Conservation (phyloP, 1,139 yeast species). For the Neolecta irregularis region DNA sequence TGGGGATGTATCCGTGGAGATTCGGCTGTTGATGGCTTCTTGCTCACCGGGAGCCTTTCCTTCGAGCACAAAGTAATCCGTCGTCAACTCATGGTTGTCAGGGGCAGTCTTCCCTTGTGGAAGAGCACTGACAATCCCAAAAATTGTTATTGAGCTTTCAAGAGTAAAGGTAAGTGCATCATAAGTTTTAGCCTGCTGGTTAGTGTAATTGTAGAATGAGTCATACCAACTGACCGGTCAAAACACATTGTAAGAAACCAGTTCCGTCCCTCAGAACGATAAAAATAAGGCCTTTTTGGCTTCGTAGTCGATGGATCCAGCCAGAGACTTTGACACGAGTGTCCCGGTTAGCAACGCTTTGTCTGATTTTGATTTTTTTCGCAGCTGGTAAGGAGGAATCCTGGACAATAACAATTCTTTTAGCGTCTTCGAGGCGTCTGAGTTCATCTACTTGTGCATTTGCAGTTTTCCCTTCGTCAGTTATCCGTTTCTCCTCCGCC, state of each 20-base stretch:
- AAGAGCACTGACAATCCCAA: conserved; percentile 64
- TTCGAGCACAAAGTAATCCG: conserved; percentile 73
- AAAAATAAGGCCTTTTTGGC: conserved; percentile 84
- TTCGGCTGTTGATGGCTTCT: conserved; percentile 84
- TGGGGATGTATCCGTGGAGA: conserved; percentile 74
- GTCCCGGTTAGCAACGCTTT: conserved; percentile 38
- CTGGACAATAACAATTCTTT: conserved; percentile 49
- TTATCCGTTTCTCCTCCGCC: conserved; percentile 13
- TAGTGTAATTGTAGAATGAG: neutral
- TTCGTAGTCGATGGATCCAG: conserved; percentile 90
- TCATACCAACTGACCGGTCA: conserved; percentile 55
- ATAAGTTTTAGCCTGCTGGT: conserved; percentile 53
- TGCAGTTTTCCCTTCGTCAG: conserved; percentile 5
- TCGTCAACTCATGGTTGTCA: conserved; percentile 88
- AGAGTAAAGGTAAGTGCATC: conserved; percentile 71
- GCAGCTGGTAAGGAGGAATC: conserved; percentile 63
- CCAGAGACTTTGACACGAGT: conserved; percentile 68
- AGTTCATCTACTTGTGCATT: conserved; percentile 47
- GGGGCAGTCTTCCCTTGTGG: conserved; percentile 98
- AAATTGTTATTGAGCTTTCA: conserved; percentile 68
- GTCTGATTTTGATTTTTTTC: conserved; percentile 45
- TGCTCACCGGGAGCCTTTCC: conserved; percentile 96
- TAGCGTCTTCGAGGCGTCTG: conserved; percentile 60
- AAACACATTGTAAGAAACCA: conserved; percentile 75
- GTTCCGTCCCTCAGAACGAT: conserved; percentile 89